Conservation (phyloP, 2,329 filamentous ascomycete genomes). For the Didymella glomerata region DNA sequence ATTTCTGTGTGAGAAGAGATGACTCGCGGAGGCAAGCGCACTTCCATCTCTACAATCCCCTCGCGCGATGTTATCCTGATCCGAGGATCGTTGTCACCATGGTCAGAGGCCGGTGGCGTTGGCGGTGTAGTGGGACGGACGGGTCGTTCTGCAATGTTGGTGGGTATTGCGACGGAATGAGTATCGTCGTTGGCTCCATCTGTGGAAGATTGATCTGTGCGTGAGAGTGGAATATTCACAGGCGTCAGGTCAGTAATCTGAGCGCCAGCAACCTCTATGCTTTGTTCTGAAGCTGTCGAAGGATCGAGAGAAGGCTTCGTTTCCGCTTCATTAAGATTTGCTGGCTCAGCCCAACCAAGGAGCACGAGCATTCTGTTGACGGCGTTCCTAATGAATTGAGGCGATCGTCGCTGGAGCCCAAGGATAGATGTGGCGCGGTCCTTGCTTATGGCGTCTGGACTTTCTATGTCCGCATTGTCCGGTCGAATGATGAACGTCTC, state of each 20-base stretch:
- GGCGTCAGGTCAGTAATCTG: constrained; percentile 35
- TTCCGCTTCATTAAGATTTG: constrained; percentile 2
- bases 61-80: constrained; percentile 52
- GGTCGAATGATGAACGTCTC: constrained; percentile 42
- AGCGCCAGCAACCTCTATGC: constrained; percentile 30
- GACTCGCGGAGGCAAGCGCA: constrained; percentile 46
- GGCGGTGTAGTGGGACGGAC: constrained; percentile 35
- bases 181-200: constrained; percentile 14
- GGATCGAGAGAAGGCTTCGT: constrained; percentile 5
- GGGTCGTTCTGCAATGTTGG: constrained; percentile 22
- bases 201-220: constrained; percentile 8
- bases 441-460: constrained; percentile 34
- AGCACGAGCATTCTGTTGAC: constrained; percentile 36
- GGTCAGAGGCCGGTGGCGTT: constrained; percentile 39
- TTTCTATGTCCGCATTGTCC: constrained; percentile 40
- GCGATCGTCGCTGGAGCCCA: constrained; percentile 35
- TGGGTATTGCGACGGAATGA: constrained; percentile 20
- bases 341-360: constrained; percentile 39
- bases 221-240: constrained; percentile 33
- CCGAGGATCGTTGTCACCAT: constrained; percentile 45
- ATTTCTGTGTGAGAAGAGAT: constrained; percentile 42
- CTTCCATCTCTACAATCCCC: constrained; percentile 51
- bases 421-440: constrained; percentile 34
- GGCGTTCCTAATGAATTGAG: constrained; percentile 29
- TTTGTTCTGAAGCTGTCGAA: constrained; percentile 16